Evolutionary conservation across 768 basidiomycete species (phyloP).

Genomic region (Mycena galericulata): DNA sequence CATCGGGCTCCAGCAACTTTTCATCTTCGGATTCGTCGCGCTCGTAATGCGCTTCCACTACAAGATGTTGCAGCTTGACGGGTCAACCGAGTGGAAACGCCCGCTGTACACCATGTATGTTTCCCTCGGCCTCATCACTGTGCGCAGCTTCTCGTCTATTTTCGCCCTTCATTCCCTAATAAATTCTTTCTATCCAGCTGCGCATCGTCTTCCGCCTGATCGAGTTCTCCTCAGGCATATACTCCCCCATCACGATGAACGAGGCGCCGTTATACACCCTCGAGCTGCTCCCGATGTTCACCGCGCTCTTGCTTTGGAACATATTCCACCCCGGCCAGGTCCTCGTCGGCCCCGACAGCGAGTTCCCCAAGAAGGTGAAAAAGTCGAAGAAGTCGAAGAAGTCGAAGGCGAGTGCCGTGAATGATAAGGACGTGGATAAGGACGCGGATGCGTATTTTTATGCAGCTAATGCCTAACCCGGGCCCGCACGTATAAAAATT

Average conservation of each 20-base stretch:
- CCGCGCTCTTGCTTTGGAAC: conserved; percentile 14
- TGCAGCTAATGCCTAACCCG: too few relatives aligned
- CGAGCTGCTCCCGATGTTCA: conserved; percentile 13
- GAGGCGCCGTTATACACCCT: conserved; percentile 24
- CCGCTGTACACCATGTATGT: conserved; percentile 35
- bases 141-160: background rate
- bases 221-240: conserved; percentile 26
- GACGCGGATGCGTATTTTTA: too few relatives aligned
- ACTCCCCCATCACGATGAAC: conserved; percentile 27
- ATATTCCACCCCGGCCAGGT: background rate
- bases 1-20: conserved; percentile 39
- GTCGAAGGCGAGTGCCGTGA: too few relatives aligned
- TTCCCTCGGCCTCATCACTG: conserved; percentile 37
- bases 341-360: too few relatives aligned
- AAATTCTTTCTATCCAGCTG: background rate
- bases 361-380: too few relatives aligned
- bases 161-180: background rate
- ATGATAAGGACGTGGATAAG: too few relatives aligned
- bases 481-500: too few relatives aligned
- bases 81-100: conserved; percentile 29
- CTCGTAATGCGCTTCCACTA: conserved; percentile 33
- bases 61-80: conserved; percentile 17
- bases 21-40: conserved; percentile 34
- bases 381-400: too few relatives aligned
- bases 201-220: conserved; percentile 30